These are phyloP conservation scores for Eucalyptus erythrocorys DNA, from an alignment of 345 rosid species.

Conservation along the genomic window DNA sequence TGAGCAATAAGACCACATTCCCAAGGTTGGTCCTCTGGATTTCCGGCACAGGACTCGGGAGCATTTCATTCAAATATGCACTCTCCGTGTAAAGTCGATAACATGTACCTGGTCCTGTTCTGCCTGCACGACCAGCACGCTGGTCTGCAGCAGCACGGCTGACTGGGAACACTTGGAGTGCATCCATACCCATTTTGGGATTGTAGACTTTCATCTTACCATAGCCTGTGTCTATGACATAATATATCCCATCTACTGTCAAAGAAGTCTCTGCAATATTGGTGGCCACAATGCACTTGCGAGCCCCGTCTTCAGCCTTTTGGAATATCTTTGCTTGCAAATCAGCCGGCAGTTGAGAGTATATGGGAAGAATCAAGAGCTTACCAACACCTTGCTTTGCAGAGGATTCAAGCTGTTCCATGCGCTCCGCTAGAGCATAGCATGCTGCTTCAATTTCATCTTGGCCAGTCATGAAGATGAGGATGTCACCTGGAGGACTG, in stretches of 20 bases:
- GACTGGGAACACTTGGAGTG: conserved; percentile 93
- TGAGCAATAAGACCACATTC: conserved; percentile 82
- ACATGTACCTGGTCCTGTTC: conserved; percentile 99
- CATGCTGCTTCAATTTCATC: conserved; percentile 98
- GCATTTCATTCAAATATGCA: conserved; percentile 84
- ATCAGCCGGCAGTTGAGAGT: conserved; percentile 97
- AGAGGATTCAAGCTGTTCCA: conserved; percentile 77
- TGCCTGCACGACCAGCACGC: conserved; percentile 97
- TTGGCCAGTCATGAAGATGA: conserved; percentile 98
- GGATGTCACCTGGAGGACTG: conserved; percentile 91
- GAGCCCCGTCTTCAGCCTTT: conserved; percentile 93
- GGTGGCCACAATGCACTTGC: conserved; percentile 97
- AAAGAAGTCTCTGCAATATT: conserved; percentile 96
- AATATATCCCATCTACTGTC: conserved; percentile 93
- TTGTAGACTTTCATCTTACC: conserved; percentile 98
- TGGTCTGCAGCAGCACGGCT: conserved; percentile 98
- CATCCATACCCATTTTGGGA: conserved; percentile 99
- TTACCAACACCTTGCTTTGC: conserved; percentile 57
- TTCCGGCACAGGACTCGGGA: conserved; percentile 91
- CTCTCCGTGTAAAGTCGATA: conserved; percentile 89
- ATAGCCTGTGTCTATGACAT: conserved; percentile 90
- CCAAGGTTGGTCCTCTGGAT: conserved; percentile 98
- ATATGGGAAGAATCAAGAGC: conserved; percentile 86
- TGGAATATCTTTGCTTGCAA: conserved; percentile 95
- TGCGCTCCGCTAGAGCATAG: conserved; percentile 78